A percentile compares a stretch with the other conserved stretches of the same genome.
phyloP scores from a whole-genome alignment of 1,284 basidiomycete genomes.

The Schizophyllum amplum region DNA sequence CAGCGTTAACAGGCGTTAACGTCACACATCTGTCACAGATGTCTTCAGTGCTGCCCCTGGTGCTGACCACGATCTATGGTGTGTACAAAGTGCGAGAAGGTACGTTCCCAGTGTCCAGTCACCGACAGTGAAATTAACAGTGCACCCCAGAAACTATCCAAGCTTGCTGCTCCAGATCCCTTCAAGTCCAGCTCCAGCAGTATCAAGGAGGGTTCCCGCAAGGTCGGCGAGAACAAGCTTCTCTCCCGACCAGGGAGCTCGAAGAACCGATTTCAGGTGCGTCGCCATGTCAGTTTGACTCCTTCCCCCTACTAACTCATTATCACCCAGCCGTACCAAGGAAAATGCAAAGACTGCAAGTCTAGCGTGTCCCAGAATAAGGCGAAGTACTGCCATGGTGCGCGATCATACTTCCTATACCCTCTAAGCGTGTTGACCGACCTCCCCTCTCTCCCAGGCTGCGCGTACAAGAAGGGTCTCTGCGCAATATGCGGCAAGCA shows the following conservation, averaged over 20 bases:
- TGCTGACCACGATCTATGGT: slow-evolving; percentile 41
- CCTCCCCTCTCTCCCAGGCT: slow-evolving; percentile 56
- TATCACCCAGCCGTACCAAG: slow-evolving; percentile 69
- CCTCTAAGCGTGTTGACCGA: slow-evolving; percentile 10
- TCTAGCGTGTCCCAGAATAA: slow-evolving; percentile 72
- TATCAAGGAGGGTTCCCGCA: slow-evolving; percentile 73
- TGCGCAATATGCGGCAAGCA: slow-evolving; percentile 80
- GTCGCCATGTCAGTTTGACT: slow-evolving; percentile 17
- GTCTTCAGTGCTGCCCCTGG: no score
- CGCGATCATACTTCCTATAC: slow-evolving; percentile 13
- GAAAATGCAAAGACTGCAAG: slow-evolving; percentile 80
- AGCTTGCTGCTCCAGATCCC: slow-evolving; percentile 74
- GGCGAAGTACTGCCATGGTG: slow-evolving; percentile 82
- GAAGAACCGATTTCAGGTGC: slow-evolving; percentile 65
- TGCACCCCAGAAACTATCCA: slow-evolving; percentile 64
- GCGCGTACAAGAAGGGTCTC: slow-evolving; percentile 76
- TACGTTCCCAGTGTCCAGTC: slow-evolving; percentile 25
- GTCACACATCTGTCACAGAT: no score
- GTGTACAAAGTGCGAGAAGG: slow-evolving; percentile 68
- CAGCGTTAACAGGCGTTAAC: no score
- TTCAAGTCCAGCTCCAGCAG: slow-evolving; percentile 62
- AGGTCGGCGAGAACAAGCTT: slow-evolving; percentile 79
- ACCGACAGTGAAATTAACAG: slow-evolving; percentile 9
- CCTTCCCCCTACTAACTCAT: slow-evolving; percentile 14
- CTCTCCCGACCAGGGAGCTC: slow-evolving; percentile 55